phyloP scores from a whole-genome alignment of 2,329 filamentous ascomycete species.

The Onygenales sp. region DNA sequence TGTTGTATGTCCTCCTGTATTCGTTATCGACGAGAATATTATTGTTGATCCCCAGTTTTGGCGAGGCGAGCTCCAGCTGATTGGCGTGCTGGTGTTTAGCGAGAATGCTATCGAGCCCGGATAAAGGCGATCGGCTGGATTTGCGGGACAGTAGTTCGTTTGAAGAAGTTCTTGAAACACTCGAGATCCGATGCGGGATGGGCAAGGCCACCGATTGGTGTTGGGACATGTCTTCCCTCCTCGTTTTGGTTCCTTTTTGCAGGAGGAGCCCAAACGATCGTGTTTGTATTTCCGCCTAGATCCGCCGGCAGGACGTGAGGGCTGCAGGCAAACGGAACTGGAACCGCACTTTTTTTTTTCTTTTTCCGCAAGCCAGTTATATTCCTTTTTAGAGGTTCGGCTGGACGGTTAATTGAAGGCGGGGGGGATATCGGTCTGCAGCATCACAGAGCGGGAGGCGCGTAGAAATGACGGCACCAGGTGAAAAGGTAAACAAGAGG shows the following conservation, averaged over 20 bases:
- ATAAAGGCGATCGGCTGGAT: neutral
- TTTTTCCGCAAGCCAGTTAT: too few relatives aligned
- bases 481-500: too few relatives aligned
- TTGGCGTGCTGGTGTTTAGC: neutral
- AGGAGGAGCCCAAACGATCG: neutral
- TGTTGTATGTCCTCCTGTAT: neutral
- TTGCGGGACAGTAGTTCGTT: neutral
- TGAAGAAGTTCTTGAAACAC: neutral
- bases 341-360: too few relatives aligned
- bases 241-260: neutral
- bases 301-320: too few relatives aligned
- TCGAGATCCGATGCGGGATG: constrained; percentile 3
- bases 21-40: constrained; percentile 1
- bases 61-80: neutral
- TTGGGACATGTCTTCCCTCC: neutral
- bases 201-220: neutral
- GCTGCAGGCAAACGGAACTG: too few relatives aligned
- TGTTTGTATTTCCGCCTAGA: neutral
- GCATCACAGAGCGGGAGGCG: too few relatives aligned
- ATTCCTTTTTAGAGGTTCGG: too few relatives aligned
- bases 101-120: neutral
- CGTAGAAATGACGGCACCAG: too few relatives aligned
- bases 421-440: too few relatives aligned
- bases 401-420: too few relatives aligned
- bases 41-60: neutral